Conservation (phyloP, 2,329 filamentous ascomycete genomes). For the Trichoderma cornu-damae region DNA sequence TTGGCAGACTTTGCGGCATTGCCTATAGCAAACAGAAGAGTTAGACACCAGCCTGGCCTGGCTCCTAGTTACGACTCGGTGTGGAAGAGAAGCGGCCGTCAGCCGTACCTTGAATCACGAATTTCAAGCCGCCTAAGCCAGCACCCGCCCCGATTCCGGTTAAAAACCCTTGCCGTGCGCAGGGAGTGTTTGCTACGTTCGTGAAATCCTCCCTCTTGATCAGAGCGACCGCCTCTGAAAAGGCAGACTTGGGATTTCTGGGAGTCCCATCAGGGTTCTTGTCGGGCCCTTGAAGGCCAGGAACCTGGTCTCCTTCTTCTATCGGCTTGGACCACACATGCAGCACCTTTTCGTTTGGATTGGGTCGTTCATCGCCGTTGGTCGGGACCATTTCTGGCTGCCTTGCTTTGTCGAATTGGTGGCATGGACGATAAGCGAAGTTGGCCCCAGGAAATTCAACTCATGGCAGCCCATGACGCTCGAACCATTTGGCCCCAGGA, state of each 20-base stretch:
- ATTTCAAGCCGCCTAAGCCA: constrained; percentile 66
- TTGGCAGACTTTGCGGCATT: constrained; percentile 57
- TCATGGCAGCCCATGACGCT: constrained; percentile 3
- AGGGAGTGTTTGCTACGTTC: constrained; percentile 72
- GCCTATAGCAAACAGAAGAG: constrained; percentile 23
- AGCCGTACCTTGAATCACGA: constrained; percentile 67
- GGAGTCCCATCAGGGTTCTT: constrained; percentile 18
- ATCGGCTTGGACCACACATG: constrained; percentile 37
- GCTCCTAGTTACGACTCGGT: not conserved
- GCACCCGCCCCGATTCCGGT: constrained; percentile 78
- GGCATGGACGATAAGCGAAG: constrained; percentile 9
- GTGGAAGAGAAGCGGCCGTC: not conserved
- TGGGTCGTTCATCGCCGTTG: constrained; percentile 26
- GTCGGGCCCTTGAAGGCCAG: not conserved
- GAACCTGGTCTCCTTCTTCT: constrained; percentile 24
- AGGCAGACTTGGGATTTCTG: constrained; percentile 27
- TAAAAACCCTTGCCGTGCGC: constrained; percentile 75
- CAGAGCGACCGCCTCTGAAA: constrained; percentile 58
- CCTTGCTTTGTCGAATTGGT: constrained; percentile 20
- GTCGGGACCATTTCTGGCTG: constrained; percentile 36
- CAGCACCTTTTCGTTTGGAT: constrained; percentile 30
- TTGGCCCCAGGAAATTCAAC: not conserved
- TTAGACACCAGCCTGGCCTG: not conserved
- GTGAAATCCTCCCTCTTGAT: constrained; percentile 66
- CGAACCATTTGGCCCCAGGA: constrained; percentile 6